Evolutionary conservation across 768 basidiomycete species (phyloP).

Genomic region (Suillus clintonianus): DNA sequence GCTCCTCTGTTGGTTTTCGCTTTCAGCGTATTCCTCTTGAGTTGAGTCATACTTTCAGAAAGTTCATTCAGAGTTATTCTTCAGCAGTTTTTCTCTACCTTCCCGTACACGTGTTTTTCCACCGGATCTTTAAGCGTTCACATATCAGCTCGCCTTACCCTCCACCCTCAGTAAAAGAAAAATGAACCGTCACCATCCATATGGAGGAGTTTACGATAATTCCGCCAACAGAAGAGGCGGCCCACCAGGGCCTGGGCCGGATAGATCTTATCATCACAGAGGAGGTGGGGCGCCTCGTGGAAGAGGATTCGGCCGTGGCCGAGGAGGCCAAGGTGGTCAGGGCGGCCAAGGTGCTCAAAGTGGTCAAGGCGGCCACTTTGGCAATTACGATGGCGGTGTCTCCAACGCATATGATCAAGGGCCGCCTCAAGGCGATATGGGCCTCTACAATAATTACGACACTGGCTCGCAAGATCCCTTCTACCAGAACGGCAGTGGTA

Average conservation of each 20-base stretch:
- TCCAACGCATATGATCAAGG: conserved; percentile 63
- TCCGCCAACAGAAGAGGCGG: conserved; percentile 63
- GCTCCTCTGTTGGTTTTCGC: conserved; percentile 16
- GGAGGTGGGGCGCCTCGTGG: conserved; percentile 51
- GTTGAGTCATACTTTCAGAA: conserved; percentile 26
- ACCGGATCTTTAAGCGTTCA: conserved; percentile 6
- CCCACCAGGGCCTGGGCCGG: conserved; percentile 67
- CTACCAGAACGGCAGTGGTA: conserved; percentile 72
- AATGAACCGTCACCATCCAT: conserved; percentile 93
- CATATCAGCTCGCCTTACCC: conserved; percentile 1
- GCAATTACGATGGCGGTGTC: conserved; percentile 56
- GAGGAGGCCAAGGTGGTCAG: conserved; percentile 35
- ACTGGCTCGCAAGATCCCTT: conserved; percentile 55
- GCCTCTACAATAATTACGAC: conserved; percentile 73
- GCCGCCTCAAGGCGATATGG: conserved; percentile 60
- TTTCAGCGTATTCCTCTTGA: conserved; percentile 19
- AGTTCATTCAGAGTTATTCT: conserved; percentile 20
- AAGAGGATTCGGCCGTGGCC: conserved; percentile 53
- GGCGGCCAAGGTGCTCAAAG: conserved; percentile 23
- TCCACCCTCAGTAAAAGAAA: conserved; percentile 17
- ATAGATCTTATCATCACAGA: conserved; percentile 68
- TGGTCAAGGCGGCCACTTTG: conserved; percentile 39
- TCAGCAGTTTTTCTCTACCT: conserved; percentile 1
- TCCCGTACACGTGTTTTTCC: conserved; percentile 1
- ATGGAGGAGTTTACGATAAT: conserved; percentile 62